phyloP scores from a whole-genome alignment of 352 stramenopile genomes.

The Globisporangium irregulare region DNA sequence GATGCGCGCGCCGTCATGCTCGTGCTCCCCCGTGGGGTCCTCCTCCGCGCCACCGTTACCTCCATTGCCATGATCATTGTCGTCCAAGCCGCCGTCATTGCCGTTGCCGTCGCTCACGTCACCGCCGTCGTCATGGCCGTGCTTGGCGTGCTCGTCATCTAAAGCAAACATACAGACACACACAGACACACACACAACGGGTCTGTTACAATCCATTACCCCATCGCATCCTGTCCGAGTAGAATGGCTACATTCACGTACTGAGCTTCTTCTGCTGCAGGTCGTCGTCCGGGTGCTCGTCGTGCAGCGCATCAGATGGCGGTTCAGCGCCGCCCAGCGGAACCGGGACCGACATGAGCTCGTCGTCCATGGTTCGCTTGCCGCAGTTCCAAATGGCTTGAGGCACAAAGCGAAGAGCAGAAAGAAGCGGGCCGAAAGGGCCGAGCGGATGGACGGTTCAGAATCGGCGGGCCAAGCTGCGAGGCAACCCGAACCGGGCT shows the following conservation, averaged over 20 bases:
- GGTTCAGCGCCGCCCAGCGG: constrained; percentile 18
- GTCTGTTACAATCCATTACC: not conserved
- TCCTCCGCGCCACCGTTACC: not conserved
- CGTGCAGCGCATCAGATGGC: constrained; percentile 9
- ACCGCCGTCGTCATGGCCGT: not conserved
- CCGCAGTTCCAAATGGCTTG: not conserved
- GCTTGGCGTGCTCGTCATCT: constrained; percentile 9
- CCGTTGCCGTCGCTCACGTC: constrained; percentile 7
- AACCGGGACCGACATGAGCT: constrained; percentile 20
- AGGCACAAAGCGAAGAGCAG: not conserved
- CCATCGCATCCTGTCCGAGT: not conserved
- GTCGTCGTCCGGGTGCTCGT: constrained; percentile 11
- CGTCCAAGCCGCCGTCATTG: constrained; percentile 2
- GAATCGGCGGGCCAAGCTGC: not conserved
- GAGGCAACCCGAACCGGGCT: not conserved
- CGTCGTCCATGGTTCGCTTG: constrained; percentile 19
- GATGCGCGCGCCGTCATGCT: not conserved
- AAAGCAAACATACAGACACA: not conserved
- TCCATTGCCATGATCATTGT: not conserved
- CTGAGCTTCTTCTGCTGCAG: constrained; percentile 9
- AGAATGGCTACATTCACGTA: not conserved
- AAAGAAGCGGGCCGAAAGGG: too few relatives aligned
- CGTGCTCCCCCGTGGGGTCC: not conserved
- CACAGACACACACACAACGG: constrained; percentile 1
- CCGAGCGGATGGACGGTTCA: not conserved